Conservation (phyloP, 106 monocot genomes). For the Dendrobium huoshanense region DNA sequence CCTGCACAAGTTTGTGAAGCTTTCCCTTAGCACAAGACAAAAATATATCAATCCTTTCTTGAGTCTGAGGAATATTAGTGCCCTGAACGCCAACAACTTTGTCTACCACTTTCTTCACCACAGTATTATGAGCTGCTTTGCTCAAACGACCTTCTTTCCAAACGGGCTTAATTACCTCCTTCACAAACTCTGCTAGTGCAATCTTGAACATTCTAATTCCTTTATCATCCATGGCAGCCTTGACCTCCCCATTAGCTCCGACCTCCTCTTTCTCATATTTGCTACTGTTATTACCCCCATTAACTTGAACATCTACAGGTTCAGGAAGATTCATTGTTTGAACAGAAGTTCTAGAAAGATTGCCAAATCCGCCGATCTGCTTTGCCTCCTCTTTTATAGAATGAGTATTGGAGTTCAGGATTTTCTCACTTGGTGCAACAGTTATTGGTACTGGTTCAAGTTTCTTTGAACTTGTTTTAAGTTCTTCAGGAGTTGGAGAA, state of each 20-base stretch:
- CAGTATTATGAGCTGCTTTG: slow-evolving; percentile 47
- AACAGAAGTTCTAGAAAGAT: too few relatives aligned
- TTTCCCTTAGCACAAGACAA: slow-evolving; percentile 26
- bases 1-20: slow-evolving; percentile 49
- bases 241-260: neutral
- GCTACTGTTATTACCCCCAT: neutral
- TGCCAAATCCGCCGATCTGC: neutral
- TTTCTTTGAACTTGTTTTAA: neutral
- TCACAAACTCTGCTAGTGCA: slow-evolving; percentile 44
- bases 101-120: slow-evolving; percentile 61
- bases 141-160: slow-evolving; percentile 62
- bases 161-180: slow-evolving; percentile 35
- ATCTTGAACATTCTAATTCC: slow-evolving; percentile 38
- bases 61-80: slow-evolving; percentile 28
- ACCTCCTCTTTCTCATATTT: neutral
- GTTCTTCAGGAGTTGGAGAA: neutral
- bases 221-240: slow-evolving; percentile 16
- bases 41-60: slow-evolving; percentile 37
- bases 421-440: neutral
- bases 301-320: neutral
- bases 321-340: neutral
- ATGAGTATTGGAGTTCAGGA: neutral
- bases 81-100: slow-evolving; percentile 36
- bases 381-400: neutral
- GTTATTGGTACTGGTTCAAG: neutral